Percentiles rank a stretch among this genome's conserved stretches.
Evolutionary conservation across 2,329 filamentous ascomycete genomes (phyloP).

Genomic region (Fusarium stilboides): DNA sequence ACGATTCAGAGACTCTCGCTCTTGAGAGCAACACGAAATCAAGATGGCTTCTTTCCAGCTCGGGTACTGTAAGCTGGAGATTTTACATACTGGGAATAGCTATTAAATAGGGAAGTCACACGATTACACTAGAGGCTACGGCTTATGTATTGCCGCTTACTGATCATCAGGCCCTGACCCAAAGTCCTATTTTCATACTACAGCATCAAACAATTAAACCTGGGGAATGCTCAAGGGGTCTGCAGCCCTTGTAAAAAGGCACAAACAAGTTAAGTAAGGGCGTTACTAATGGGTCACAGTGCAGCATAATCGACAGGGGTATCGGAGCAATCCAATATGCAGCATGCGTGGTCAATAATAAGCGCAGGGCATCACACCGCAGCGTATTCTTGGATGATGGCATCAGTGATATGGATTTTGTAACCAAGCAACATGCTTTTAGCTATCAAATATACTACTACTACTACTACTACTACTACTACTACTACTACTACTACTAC

Average conservation of each 20-base stretch:
- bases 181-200: constrained; percentile 7
- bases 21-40: constrained; percentile 12
- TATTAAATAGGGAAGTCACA: neutral
- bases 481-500: no score
- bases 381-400: constrained; percentile 20
- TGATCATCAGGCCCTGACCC: neutral
- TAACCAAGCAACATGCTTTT: constrained; percentile 9
- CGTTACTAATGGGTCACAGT: constrained; percentile 28
- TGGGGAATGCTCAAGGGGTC: constrained; percentile 48
- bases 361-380: constrained; percentile 10
- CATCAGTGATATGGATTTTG: constrained; percentile 3
- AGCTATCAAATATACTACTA: neutral
- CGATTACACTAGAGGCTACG: neutral
- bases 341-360: constrained; percentile 10
- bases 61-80: neutral
- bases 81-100: neutral
- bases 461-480: no score
- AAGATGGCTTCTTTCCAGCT: constrained; percentile 9
- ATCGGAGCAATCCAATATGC: constrained; percentile 37
- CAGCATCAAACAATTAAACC: constrained; percentile 38
- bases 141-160: constrained; percentile 28
- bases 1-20: constrained; percentile 6
- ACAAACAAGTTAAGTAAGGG: constrained; percentile 21
- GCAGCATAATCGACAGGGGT: constrained; percentile 40
- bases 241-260: constrained; percentile 28